Evolutionary conservation across 768 basidiomycete genomes (phyloP).

Genomic region (Scleroderma citrinum): DNA sequence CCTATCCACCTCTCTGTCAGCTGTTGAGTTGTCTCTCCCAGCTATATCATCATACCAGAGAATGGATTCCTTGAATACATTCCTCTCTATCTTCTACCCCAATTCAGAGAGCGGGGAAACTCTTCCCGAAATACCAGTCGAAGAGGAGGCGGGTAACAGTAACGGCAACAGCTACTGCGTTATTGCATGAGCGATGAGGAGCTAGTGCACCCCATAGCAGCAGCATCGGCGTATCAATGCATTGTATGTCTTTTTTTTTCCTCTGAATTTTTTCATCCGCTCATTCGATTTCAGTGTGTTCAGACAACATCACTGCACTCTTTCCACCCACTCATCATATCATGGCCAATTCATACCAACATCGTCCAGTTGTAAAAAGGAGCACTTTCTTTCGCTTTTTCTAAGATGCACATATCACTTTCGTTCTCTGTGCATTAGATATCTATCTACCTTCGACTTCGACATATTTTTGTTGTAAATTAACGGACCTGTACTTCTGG

Average conservation of each 20-base stretch:
- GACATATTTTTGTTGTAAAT: slow-evolving; percentile 14
- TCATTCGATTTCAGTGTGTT: no score
- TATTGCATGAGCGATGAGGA: slow-evolving; percentile 11
- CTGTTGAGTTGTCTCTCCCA: neutral
- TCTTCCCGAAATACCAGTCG: slow-evolving; percentile 10
- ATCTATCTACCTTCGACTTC: slow-evolving; percentile 22
- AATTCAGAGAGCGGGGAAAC: neutral
- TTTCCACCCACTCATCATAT: slow-evolving; percentile 4
- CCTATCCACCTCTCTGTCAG: neutral
- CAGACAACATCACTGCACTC: slow-evolving; percentile 1
- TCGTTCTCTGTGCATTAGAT: slow-evolving; percentile 13
- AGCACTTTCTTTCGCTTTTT: neutral
- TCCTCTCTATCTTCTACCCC: slow-evolving; percentile 12
- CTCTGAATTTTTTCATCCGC: no score
- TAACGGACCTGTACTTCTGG: slow-evolving; percentile 8
- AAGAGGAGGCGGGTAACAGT: slow-evolving; percentile 4
- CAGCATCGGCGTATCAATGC: slow-evolving; percentile 3
- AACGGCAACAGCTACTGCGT: slow-evolving; percentile 9
- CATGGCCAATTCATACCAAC: no score
- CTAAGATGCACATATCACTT: slow-evolving; percentile 8
- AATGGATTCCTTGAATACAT: slow-evolving; percentile 19
- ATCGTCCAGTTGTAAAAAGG: slow-evolving; percentile 4
- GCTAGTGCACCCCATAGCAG: neutral
- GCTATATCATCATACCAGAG: neutral
- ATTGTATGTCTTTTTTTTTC: slow-evolving; percentile 15